Percentiles rank a stretch among this genome's conserved stretches.
Evolutionary conservation across 225 moss, liverwort and hornwort genomes (phyloP).

Genomic region (Thuidium tamariscinum): DNA sequence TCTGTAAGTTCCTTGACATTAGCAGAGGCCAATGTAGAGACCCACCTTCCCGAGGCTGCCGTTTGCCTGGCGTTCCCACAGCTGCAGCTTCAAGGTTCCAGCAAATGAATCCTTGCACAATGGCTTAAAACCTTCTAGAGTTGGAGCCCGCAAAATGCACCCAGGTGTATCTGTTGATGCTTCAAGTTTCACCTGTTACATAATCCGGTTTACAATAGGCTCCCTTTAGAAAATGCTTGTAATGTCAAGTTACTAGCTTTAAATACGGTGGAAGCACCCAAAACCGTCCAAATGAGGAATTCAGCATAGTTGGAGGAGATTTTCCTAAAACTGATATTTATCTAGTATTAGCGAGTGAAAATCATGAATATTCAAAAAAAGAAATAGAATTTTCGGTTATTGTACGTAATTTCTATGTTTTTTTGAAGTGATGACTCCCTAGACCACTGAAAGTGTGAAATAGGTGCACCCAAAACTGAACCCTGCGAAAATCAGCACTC

Average conservation of each 20-base stretch:
- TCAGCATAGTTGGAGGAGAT: too few species aligned
- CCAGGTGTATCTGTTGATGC: slow-evolving; percentile 45
- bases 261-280: neutral
- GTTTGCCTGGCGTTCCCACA: slow-evolving; percentile 68
- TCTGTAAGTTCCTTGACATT: neutral
- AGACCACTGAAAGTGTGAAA: too few species aligned
- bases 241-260: neutral
- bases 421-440: too few species aligned
- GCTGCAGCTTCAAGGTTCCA: slow-evolving; percentile 63
- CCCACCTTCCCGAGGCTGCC: slow-evolving; percentile 55
- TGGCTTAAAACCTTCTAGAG: slow-evolving; percentile 62
- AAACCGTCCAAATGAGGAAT: too few species aligned
- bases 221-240: neutral
- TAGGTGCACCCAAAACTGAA: too few species aligned
- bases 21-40: neutral
- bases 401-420: too few species aligned
- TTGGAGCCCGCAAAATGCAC: slow-evolving; percentile 56
- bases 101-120: slow-evolving; percentile 66
- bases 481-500: too few species aligned
- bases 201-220: neutral
- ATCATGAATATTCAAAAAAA: too few species aligned
- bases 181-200: slow-evolving; percentile 62
- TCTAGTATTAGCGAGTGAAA: too few species aligned
- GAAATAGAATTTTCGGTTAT: too few species aligned
- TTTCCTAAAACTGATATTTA: too few species aligned